Evolutionary conservation across 768 basidiomycete species (phyloP), one percentile per base, ranked within the genome.

Genomic region (Macrolepiota fuliginosa): DNA sequence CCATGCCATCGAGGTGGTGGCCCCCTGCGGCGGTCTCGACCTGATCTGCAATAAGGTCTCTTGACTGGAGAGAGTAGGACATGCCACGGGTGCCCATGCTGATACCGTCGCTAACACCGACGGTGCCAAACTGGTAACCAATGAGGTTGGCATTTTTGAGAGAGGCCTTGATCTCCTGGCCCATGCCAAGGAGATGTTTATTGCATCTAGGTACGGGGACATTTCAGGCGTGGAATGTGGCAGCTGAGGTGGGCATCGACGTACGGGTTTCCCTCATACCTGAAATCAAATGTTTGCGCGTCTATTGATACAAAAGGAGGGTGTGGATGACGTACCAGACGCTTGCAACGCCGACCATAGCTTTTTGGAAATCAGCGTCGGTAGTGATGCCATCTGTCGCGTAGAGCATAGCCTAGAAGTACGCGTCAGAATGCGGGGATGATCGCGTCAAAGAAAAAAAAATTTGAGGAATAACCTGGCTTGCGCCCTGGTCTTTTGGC

Each of bases 241-340:
- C 46, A 47, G 54, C n/a, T 46, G 35, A 57, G 46, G 45, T 55
- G 40, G 25, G 25, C 55, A 11, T n/a, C 36, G n/a, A 79, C 93
- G 79, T 74, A 98, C 92, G 97, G 97, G 74, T 97, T 98, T 45
- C 96, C 96, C 73, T 99, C 96, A 70, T 98, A 98, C 96, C 96
- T 98, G 63, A 57, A 69, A 64, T n/a, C 17, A 36, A 46, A 46
- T 61, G 57, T 59, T 60, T 64, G 68, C 58, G 12, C 51, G 37
- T 37, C 17, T 36, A 40, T 52, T 19, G 12, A 42, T 60, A 46
- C 39, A 39, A 32, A 32, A 32, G n/a, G 29, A 65, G 42, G 40
- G 22, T 37, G 54, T 15, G 50, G 50, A 57, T 24, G 22, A 77
- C 89, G 72, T 71, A 95, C 97, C 97, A 99, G 37, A 99, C 91